Percentiles rank a stretch among this genome's conserved stretches.
Evolutionary conservation across 192 early-diverging fungal species (phyloP).

Genomic region (Pilobolus umbonatus): DNA sequence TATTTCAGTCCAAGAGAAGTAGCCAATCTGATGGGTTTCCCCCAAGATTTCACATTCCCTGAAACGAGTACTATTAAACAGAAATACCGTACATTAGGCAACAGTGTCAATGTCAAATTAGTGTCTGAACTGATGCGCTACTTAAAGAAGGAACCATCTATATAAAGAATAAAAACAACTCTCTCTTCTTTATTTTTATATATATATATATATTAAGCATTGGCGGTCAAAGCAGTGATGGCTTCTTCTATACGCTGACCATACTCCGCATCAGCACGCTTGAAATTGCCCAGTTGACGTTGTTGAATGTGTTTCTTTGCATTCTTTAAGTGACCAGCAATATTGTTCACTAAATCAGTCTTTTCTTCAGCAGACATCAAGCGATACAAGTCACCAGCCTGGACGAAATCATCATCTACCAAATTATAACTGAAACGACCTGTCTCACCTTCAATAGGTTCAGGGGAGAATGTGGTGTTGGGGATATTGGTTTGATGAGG

Average conservation of each 20-base stretch:
- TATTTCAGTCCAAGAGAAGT: slow-evolving; percentile 64
- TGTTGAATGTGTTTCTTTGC: slow-evolving; percentile 63
- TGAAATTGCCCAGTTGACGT: slow-evolving; percentile 67
- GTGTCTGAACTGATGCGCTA: slow-evolving; percentile 74
- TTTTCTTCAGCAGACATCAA: slow-evolving; percentile 59
- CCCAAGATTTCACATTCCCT: slow-evolving; percentile 71
- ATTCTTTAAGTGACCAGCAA: slow-evolving; percentile 57
- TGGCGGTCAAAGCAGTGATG: slow-evolving; percentile 18
- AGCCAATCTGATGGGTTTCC: slow-evolving; percentile 78
- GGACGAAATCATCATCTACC: slow-evolving; percentile 61
- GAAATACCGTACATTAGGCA: slow-evolving; percentile 82
- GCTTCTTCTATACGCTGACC: slow-evolving; percentile 62
- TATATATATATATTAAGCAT: slow-evolving; percentile 28
- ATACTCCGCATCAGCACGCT: slow-evolving; percentile 70
- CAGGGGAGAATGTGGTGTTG: slow-evolving; percentile 44
- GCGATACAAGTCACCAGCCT: slow-evolving; percentile 62
- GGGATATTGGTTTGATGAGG: slow-evolving; percentile 54
- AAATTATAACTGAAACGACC: slow-evolving; percentile 56
- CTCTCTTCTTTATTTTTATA: not conserved
- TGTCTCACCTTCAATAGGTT: slow-evolving; percentile 45
- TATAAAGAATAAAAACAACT: slow-evolving; percentile 1
- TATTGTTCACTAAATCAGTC: slow-evolving; percentile 56
- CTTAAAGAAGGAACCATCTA: slow-evolving; percentile 40
- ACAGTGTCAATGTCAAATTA: slow-evolving; percentile 83
- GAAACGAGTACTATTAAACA: slow-evolving; percentile 61